Evolutionary conservation across 768 basidiomycete species (phyloP).

Genomic region (Dioszegia aurantiaca): DNA sequence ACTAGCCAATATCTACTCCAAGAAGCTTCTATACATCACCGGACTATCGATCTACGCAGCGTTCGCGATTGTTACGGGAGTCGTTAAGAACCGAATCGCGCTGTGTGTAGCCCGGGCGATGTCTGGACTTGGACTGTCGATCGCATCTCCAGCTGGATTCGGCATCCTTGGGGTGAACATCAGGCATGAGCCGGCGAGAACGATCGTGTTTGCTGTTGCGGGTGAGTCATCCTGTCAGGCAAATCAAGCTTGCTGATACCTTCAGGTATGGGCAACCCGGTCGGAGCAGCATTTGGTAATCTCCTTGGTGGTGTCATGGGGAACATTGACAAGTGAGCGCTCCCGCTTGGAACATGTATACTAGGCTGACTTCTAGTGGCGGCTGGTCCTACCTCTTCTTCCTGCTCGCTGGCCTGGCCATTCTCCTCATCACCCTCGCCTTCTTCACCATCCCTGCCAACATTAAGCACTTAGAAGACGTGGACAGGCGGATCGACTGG

Average conservation of each 20-base stretch:
- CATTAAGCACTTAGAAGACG: constrained; percentile 17
- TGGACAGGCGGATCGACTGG: constrained; percentile 61
- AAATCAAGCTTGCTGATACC: constrained; percentile 61
- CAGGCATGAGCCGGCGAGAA: constrained; percentile 55
- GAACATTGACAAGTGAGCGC: constrained; percentile 47
- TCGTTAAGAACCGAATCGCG: constrained; percentile 20
- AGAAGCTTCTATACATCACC: constrained; percentile 64
- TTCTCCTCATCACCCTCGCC: constrained; percentile 51
- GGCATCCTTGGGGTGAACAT: constrained; percentile 30
- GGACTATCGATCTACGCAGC: constrained; percentile 61
- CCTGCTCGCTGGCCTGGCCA: constrained; percentile 61
- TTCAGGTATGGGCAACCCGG: constrained; percentile 74
- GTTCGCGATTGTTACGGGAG: constrained; percentile 58
- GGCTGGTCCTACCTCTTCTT: constrained; percentile 70
- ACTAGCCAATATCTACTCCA: constrained; percentile 57
- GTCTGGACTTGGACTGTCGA: constrained; percentile 24
- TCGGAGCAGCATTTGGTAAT: constrained; percentile 69
- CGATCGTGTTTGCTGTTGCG: constrained; percentile 75
- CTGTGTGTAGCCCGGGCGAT: constrained; percentile 32
- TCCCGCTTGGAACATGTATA: too few species aligned
- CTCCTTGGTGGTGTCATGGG: constrained; percentile 67
- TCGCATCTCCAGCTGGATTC: constrained; percentile 27
- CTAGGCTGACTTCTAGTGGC: too few species aligned
- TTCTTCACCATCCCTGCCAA: constrained; percentile 51
- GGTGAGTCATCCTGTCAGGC: constrained; percentile 77